These are phyloP conservation scores for Aspergillus quadricinctus DNA, from an alignment of 2,329 filamentous ascomycete species.

Conservation along the genomic window DNA sequence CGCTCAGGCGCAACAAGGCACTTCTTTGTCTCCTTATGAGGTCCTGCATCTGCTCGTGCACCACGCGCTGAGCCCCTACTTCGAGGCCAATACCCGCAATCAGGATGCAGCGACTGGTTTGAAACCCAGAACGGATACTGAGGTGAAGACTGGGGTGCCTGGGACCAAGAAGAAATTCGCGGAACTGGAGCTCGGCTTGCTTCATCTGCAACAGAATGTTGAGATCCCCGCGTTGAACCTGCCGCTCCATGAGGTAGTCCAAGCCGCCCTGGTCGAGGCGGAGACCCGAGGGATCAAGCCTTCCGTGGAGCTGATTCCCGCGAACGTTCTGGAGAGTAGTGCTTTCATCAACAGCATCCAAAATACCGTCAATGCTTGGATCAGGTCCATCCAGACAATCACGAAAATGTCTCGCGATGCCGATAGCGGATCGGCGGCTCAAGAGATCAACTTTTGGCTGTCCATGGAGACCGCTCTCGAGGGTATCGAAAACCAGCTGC, in stretches of 20 bases:
- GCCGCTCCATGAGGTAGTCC: slow-evolving; percentile 82
- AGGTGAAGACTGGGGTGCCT: slow-evolving; percentile 89
- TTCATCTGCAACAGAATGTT: slow-evolving; percentile 94
- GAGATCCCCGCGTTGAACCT: slow-evolving; percentile 92
- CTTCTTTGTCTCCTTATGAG: slow-evolving; percentile 79
- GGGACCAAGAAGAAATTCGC: slow-evolving; percentile 97
- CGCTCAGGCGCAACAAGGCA: slow-evolving; percentile 64
- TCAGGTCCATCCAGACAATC: slow-evolving; percentile 95
- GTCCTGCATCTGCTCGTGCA: slow-evolving; percentile 88
- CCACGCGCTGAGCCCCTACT: slow-evolving; percentile 88
- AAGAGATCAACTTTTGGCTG: slow-evolving; percentile 99
- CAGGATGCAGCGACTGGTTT: slow-evolving; percentile 63
- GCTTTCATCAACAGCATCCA: slow-evolving; percentile 91
- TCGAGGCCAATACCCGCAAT: slow-evolving; percentile 89
- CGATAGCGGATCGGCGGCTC: slow-evolving; percentile 72
- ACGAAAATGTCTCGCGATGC: slow-evolving; percentile 91
- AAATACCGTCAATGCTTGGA: slow-evolving; percentile 93
- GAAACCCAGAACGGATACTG: slow-evolving; percentile 74
- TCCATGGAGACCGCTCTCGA: slow-evolving; percentile 94
- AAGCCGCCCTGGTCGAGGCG: slow-evolving; percentile 77
- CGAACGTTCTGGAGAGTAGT: slow-evolving; percentile 76
- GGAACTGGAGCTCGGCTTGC: slow-evolving; percentile 83
- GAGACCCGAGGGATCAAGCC: slow-evolving; percentile 62
- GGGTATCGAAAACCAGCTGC: slow-evolving; percentile 82
- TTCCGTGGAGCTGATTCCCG: slow-evolving; percentile 72